Base-by-base conservation (phyloP, 2,329 filamentous ascomycete genomes). In the Emergomyces africanus region DNA sequence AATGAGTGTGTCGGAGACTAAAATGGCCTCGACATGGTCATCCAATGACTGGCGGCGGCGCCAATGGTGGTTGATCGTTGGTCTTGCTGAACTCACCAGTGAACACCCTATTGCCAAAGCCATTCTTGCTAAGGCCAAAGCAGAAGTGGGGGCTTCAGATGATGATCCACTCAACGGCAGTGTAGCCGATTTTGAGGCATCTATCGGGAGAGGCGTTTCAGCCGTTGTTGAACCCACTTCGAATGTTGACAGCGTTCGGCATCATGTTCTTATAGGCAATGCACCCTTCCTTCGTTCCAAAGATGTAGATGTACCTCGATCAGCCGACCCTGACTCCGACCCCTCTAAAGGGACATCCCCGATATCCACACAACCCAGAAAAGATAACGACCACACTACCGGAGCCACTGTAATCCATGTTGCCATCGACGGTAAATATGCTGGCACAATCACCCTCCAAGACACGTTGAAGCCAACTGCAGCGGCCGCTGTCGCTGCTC, bases 21-120 rank as follows among this genome's bases (percentile, higher is more conserved):
- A 83, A 55, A 79, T 92, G 41, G 82, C 82, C 37, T 75, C 83
- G 8, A 72, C 79, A 1, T 97, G 92, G 92, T 78, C 81, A 49
- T 79, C 80, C 28, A 85, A 79, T 59, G 82, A 87, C 37, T 83
- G 82, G 78, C 83, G 83, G 59, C 83, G 82, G 61, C 84, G 84
- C 39, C 79, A 95, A 3, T 99, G 92, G 92, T 99, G 94, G 94
- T 84, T 88, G n/a, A 81, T 96, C 61, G 84, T 99, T 59, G 94
- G 91, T 50, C 84, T 97, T n/a, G 87, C 92, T 0, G 94, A 99
- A 75, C 90, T 90, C 82, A 88, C 89, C 64, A 96, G 90, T 68
- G 94, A 99, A 73, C 94, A 99, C 69, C 94, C 94, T 0, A 88
- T 97, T 59, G 94, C 91, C n/a, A 89, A 85, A 67, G 92, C 94